Conservation (phyloP, 2,329 filamentous ascomycete species). For the Exophiala alcalophila region DNA sequence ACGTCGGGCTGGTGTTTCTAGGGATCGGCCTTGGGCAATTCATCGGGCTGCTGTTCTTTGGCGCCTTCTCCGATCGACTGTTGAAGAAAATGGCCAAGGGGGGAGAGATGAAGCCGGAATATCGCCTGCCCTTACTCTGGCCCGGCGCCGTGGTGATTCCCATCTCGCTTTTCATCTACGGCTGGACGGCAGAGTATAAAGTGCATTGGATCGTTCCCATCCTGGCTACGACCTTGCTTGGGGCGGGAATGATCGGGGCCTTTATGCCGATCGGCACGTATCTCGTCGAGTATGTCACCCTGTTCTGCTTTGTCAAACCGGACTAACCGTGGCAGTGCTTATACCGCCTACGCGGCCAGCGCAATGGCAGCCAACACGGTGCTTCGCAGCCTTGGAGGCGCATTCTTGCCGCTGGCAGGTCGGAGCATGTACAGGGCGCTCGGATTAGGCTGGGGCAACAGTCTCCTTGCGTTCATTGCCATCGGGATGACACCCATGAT, state of each 20-base stretch:
- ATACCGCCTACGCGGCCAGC: constrained; percentile 47
- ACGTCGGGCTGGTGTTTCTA: constrained; percentile 50
- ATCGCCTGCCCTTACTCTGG: constrained; percentile 55
- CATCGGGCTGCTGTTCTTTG: constrained; percentile 38
- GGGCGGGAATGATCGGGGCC: constrained; percentile 53
- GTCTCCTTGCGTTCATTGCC: constrained; percentile 55
- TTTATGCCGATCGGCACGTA: constrained; percentile 38
- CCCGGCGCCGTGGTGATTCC: constrained; percentile 54
- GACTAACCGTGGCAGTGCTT: constrained; percentile 61
- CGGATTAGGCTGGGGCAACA: constrained; percentile 52
- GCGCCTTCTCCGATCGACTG: constrained; percentile 36
- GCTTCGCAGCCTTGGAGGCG: constrained; percentile 55
- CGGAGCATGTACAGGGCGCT: constrained; percentile 48
- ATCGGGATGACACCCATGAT: constrained; percentile 48
- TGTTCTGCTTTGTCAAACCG: constrained; percentile 49
- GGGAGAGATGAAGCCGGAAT: constrained; percentile 45
- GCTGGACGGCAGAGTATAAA: constrained; percentile 54
- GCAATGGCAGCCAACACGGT: constrained; percentile 56
- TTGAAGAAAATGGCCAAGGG: constrained; percentile 36
- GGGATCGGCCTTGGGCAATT: constrained; percentile 46
- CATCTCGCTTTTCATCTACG: constrained; percentile 56
- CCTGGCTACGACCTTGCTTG: constrained; percentile 56
- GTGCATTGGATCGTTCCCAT: constrained; percentile 61
- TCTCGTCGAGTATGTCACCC: constrained; percentile 5
- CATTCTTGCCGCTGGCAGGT: constrained; percentile 61